Evolutionary conservation across 805 yeast genomes (phyloP).

Genomic region (Candida koratica): DNA sequence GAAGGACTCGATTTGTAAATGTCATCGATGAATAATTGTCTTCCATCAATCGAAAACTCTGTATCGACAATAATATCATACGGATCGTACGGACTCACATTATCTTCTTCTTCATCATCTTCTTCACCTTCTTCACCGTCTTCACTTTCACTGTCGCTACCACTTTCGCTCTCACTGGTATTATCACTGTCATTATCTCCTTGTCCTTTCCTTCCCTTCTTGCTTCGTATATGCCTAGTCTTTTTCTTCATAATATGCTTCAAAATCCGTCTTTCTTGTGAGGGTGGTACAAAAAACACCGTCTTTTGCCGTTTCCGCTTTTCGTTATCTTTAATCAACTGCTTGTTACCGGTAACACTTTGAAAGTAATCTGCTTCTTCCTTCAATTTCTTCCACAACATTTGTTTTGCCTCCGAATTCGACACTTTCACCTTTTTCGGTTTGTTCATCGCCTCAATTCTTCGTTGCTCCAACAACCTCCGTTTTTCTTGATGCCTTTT

Average conservation of each 20-base stretch:
- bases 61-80: slow-evolving; percentile 32
- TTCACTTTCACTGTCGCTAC: slow-evolving; percentile 12
- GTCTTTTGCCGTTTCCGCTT: slow-evolving; percentile 31
- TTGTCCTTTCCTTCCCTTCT: slow-evolving; percentile 9
- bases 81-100: slow-evolving; percentile 41
- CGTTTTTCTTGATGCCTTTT: slow-evolving; percentile 7
- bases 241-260: slow-evolving; percentile 9
- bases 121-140: slow-evolving; percentile 13
- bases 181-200: slow-evolving; percentile 4
- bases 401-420: background rate
- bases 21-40: slow-evolving; percentile 32
- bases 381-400: slow-evolving; percentile 3
- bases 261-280: slow-evolving; percentile 12
- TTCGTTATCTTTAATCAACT: slow-evolving; percentile 28
- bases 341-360: slow-evolving; percentile 36
- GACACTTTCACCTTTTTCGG: slow-evolving; percentile 5
- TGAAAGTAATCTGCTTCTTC: slow-evolving; percentile 29
- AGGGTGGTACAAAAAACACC: slow-evolving; percentile 22
- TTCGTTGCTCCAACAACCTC: slow-evolving; percentile 4
- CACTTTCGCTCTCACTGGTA: slow-evolving; percentile 4
- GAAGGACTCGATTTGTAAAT: slow-evolving; percentile 18
- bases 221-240: too few relatives aligned
- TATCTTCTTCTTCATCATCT: slow-evolving; percentile 24
- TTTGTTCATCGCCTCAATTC: slow-evolving; percentile 7
- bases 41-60: slow-evolving; percentile 20